These are phyloP conservation scores for Cynara cardunculus DNA, from an alignment of 129 eudicot genomes.

Conservation along the genomic window DNA sequence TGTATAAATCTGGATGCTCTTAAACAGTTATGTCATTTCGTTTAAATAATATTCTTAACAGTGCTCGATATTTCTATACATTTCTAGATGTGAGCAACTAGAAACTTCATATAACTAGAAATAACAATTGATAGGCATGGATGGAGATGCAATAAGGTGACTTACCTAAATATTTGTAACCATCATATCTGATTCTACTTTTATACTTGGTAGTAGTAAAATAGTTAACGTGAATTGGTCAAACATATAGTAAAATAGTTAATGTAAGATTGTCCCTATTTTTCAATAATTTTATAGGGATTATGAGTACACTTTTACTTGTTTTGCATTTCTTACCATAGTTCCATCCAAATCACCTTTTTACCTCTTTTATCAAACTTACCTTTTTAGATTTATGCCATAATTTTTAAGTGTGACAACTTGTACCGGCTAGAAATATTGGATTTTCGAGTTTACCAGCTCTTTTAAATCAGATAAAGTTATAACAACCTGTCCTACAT, in stretches of 20 bases:
- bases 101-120: neutral
- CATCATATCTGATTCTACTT: neutral
- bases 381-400: neutral
- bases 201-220: too few relatives aligned
- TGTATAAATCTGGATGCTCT: neutral
- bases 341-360: neutral
- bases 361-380: neutral
- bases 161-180: neutral
- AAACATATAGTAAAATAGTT: neutral
- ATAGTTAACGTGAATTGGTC: neutral
- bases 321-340: conserved; percentile 7
- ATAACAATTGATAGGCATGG: neutral
- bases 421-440: neutral
- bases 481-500: neutral
- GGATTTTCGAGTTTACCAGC: neutral
- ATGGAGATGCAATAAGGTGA: neutral
- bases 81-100: neutral
- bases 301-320: conserved; percentile 17
- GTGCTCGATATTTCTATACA: neutral
- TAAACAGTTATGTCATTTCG: neutral
- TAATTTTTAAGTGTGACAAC: neutral
- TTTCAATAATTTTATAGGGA: conserved; percentile 6
- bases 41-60: neutral
- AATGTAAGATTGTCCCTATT: conserved; percentile 4
- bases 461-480: neutral